Conservation (phyloP, 1,139 yeast genomes). For the Protomyces lactucae-debilis region DNA sequence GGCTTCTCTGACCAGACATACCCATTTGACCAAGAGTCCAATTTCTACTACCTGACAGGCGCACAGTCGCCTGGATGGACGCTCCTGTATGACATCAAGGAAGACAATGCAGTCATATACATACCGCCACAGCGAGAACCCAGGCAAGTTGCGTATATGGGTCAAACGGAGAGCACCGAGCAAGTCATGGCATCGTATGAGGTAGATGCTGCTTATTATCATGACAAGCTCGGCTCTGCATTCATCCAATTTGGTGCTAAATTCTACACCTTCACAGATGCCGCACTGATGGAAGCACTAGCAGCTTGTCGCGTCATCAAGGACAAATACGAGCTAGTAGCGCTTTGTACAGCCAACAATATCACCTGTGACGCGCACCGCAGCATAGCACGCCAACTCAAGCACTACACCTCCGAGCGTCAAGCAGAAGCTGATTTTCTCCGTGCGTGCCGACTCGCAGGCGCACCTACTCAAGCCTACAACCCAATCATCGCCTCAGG, state of each 20-base stretch:
- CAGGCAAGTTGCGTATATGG: constrained; percentile 97
- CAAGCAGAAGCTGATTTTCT: constrained; percentile 94
- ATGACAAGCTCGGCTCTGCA: constrained; percentile 33
- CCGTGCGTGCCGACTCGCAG: constrained; percentile 90
- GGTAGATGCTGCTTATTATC: constrained; percentile 73
- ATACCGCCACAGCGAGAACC: constrained; percentile 52
- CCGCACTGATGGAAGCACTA: constrained; percentile 61
- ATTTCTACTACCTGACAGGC: constrained; percentile 85
- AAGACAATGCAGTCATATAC: constrained; percentile 61
- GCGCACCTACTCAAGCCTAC: constrained; percentile 80
- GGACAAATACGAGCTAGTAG: constrained; percentile 70
- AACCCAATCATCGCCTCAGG: constrained; percentile 97
- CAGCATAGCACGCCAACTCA: constrained; percentile 38
- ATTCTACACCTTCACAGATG: constrained; percentile 37
- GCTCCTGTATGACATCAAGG: constrained; percentile 53
- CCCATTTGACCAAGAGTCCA: constrained; percentile 82
- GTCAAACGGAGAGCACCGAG: constrained; percentile 66
- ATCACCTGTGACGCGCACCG: constrained; percentile 81
- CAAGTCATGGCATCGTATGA: constrained; percentile 64
- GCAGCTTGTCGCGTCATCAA: constrained; percentile 83
- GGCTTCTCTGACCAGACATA: constrained; percentile 57
- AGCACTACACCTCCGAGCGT: constrained; percentile 51
- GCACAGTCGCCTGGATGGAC: constrained; percentile 73
- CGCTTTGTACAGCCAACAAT: constrained; percentile 72
- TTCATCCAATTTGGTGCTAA: neutral